Evolutionary conservation across 2,329 filamentous ascomycete species (phyloP).

Genomic region (Cladophialophora exuberans): DNA sequence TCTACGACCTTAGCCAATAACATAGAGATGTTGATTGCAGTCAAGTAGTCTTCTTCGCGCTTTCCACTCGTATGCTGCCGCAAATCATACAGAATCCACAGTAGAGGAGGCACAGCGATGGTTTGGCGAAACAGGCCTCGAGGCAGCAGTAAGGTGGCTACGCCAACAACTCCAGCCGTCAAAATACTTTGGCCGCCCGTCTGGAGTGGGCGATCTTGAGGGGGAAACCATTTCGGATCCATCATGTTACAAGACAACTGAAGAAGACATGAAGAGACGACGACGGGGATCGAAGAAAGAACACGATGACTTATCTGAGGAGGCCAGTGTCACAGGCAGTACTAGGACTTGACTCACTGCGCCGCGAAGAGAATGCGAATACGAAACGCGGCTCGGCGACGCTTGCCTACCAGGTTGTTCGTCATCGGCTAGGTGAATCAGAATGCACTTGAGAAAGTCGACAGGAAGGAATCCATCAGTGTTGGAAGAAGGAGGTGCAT

Average conservation of each 20-base stretch:
- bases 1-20: slow-evolving; percentile 14
- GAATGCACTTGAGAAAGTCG: too few relatives aligned
- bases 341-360: too few relatives aligned
- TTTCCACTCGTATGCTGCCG: slow-evolving; percentile 17
- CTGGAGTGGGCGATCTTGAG: slow-evolving; percentile 18
- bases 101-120: slow-evolving; percentile 15
- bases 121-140: slow-evolving; percentile 14
- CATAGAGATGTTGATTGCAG: slow-evolving; percentile 22
- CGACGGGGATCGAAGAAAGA: background rate
- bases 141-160: slow-evolving; percentile 20
- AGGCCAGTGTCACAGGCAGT: too few relatives aligned
- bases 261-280: background rate
- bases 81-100: slow-evolving; percentile 18
- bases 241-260: slow-evolving; percentile 10
- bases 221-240: slow-evolving; percentile 27
- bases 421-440: too few relatives aligned
- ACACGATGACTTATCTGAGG: background rate
- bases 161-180: slow-evolving; percentile 11
- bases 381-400: background rate
- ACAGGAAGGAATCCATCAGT: too few relatives aligned
- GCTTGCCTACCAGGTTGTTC: too few relatives aligned
- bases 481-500: too few relatives aligned
- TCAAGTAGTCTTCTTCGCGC: slow-evolving; percentile 23
- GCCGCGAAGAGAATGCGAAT: slow-evolving; percentile 15
- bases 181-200: background rate